Conservation (phyloP, 2,329 filamentous ascomycete species). For the Ilyonectria robusta region DNA sequence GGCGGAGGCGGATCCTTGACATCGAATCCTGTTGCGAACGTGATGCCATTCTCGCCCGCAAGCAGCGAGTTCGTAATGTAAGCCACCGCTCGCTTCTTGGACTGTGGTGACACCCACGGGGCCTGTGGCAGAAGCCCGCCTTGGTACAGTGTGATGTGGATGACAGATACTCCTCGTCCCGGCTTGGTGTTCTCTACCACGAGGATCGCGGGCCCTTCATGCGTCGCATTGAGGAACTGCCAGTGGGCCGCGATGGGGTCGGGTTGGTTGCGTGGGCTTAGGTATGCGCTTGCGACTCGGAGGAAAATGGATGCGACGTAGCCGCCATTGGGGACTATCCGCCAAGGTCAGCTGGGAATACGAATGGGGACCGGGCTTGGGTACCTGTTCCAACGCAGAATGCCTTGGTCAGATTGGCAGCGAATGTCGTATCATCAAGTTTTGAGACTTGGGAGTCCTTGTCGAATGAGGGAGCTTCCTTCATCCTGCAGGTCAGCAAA, state of each 20-base stretch:
- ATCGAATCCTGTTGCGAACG: slow-evolving; percentile 47
- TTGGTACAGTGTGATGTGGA: slow-evolving; percentile 61
- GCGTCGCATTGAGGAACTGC: slow-evolving; percentile 58
- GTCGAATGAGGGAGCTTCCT: slow-evolving; percentile 20
- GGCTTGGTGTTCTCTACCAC: slow-evolving; percentile 59
- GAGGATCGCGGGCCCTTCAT: slow-evolving; percentile 55
- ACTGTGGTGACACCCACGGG: slow-evolving; percentile 54
- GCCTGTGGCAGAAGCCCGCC: slow-evolving; percentile 48
- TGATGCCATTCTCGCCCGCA: slow-evolving; percentile 47
- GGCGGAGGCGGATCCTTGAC: slow-evolving; percentile 31
- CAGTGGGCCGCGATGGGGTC: slow-evolving; percentile 58
- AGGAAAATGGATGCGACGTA: slow-evolving; percentile 61
- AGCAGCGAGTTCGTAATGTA: slow-evolving; percentile 57
- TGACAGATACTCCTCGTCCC: slow-evolving; percentile 57
- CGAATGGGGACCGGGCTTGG: too few species aligned
- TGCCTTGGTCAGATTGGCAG: slow-evolving; percentile 29
- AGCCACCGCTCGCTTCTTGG: slow-evolving; percentile 51
- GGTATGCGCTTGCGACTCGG: slow-evolving; percentile 52
- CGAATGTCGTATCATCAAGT: slow-evolving; percentile 27
- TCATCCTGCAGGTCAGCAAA: slow-evolving; percentile 9
- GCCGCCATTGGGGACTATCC: slow-evolving; percentile 61
- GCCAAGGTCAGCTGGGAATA: not conserved
- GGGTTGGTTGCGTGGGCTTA: slow-evolving; percentile 51
- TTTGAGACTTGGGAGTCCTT: slow-evolving; percentile 23
- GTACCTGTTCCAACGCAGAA: slow-evolving; percentile 38